Base-by-base conservation (phyloP, 805 yeast species). In the Myxozyma neglecta region DNA sequence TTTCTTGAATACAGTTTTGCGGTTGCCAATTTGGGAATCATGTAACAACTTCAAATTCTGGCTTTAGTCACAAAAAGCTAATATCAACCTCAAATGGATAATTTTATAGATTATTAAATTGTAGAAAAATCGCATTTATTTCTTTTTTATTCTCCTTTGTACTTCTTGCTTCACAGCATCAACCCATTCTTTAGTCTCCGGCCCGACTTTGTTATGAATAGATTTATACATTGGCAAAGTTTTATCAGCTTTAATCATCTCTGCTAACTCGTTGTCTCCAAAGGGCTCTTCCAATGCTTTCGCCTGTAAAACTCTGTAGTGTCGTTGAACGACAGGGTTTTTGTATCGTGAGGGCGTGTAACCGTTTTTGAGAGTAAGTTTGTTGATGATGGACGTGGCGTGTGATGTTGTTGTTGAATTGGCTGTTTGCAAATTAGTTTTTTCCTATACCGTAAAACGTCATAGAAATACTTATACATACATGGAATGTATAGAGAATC, bases 291-390 rank as follows among this genome's bases (percentile, higher is more conserved):
- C 92, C 53, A 90, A 74, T 16, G 89, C 78, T 59, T 83, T 82
- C 56, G 87, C 87, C 68, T 87, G 86, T 18, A 90, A 72, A 0
- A 85, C 74, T 60, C 82, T 81, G 72, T 83, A 85, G 69, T 86
- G 88, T 78, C 86, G 86, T 63, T 85, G 85, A 44, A 90, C 72
- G 2, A 81, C 76, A 0, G 96, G 96, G 69, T 88, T 89, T 24
- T 80, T 79, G 67, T 77, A 86, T 10, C 84, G 81, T 6, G 72
- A 70, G 0, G 94, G 91, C 9, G 75, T 73, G 68, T 85, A 89
- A 0, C 82, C 84, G 34, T 74, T 71, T 10, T 74, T 74, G 69
- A 83, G 71, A 14, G 73, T 75, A 56, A 85, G 78, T 51, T 75
- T 76, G n/a, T 74, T 74, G 53, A 79, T 61, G 6, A 47, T 35